Base-by-base conservation (phyloP, 805 yeast species). In the Candida orba region DNA sequence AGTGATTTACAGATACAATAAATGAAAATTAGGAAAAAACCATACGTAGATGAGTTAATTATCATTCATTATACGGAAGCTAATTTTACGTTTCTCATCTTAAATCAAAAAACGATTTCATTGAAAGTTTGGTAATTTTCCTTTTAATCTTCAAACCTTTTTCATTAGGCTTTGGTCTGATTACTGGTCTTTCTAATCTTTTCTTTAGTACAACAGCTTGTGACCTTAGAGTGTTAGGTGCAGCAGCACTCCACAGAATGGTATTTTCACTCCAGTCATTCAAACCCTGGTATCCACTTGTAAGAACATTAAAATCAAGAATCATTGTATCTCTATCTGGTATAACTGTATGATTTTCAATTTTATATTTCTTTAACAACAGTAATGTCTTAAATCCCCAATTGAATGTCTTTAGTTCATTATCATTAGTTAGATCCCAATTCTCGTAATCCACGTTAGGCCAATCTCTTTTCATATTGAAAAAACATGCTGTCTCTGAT, bases 31-130 rank as follows among this genome's bases (percentile, higher is more conserved):
- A 38, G 13, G 33, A 37, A 37, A 36, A 5, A 14, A 23, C 27
- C 22, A 4, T 27, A 9, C 13, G 29, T 27, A 27, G 29, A 27
- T 5, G 4, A 4, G 22, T 20, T 20, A 20, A 20, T 20, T 5
- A 20, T 20, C 5, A 20, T 5, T 20, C 22, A 5, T 20, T 20
- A 4, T 20, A 20, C 5, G 22, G 5, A 20, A 20, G 4, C 4
- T 4, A 20, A 20, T 4, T 20, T 4, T 20, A 20, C 22, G 5
- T 27, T 27, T 10, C 18, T 23, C 22, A 15, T 45, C 37, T 47
- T 10, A 55, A 30, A 27, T 54, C 58, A 42, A 56, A 56, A 42
- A 56, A 56, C 2, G 52, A 42, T 14, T 49, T 50, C 13, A 51
- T 40, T 8, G 44, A 44, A 9, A 41, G 43, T 31, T 31, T 8